These are phyloP conservation scores for Cymbopogon citratus DNA, from an alignment of 176 grass and related monocot species.

Conservation along the genomic window DNA sequence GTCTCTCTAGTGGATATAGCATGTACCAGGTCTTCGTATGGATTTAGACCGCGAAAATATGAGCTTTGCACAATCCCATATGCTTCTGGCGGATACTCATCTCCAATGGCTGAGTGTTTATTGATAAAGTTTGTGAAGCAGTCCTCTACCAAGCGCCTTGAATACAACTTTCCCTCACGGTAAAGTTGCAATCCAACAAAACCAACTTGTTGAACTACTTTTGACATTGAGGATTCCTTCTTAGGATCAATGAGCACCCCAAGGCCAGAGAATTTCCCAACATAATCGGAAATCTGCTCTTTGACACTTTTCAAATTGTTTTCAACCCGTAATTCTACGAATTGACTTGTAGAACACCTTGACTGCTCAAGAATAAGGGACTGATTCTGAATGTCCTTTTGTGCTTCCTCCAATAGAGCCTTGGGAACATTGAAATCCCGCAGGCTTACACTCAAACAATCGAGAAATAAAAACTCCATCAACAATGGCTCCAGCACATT, in stretches of 20 bases:
- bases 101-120: slow-evolving; percentile 37
- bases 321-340: slow-evolving; percentile 58
- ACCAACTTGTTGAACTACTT: slow-evolving; percentile 83
- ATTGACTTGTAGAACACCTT: slow-evolving; percentile 47
- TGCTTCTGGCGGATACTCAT: slow-evolving; percentile 62
- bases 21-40: slow-evolving; percentile 90
- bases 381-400: slow-evolving; percentile 45
- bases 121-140: slow-evolving; percentile 70
- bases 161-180: slow-evolving; percentile 71
- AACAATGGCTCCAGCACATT: slow-evolving; percentile 75
- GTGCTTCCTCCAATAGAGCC: slow-evolving; percentile 41
- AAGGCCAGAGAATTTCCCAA: slow-evolving; percentile 49
- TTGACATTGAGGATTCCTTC: slow-evolving; percentile 54
- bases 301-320: slow-evolving; percentile 59
- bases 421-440: slow-evolving; percentile 72
- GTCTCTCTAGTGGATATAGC: slow-evolving; percentile 76
- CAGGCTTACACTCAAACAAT: slow-evolving; percentile 83
- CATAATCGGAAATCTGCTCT: slow-evolving; percentile 54
- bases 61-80: slow-evolving; percentile 71
- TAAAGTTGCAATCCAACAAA: slow-evolving; percentile 87
- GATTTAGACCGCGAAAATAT: slow-evolving; percentile 78
- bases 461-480: slow-evolving; percentile 75
- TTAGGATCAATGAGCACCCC: slow-evolving; percentile 66
- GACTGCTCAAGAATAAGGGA: slow-evolving; percentile 50
- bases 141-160: slow-evolving; percentile 69